phyloP scores from a whole-genome alignment of 768 basidiomycete genomes.

The Lactarius evosmus region DNA sequence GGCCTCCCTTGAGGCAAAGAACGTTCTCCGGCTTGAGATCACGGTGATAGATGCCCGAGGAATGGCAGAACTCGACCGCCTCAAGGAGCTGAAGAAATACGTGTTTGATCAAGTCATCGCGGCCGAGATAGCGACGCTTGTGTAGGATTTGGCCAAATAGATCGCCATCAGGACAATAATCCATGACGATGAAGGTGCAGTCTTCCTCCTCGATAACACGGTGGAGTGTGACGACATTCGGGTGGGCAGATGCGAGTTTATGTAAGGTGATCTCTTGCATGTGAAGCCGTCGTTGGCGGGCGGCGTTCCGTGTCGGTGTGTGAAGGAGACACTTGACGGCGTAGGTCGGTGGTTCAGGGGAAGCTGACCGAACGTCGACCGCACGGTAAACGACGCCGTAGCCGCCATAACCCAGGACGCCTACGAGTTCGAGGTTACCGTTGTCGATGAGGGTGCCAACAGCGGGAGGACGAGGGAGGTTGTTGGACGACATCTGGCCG shows the following conservation, averaged over 20 bases:
- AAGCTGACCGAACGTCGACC: constrained; percentile 45
- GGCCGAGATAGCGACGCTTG: constrained; percentile 74
- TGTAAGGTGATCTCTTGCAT: constrained; percentile 86
- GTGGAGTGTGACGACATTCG: constrained; percentile 83
- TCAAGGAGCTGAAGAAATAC: constrained; percentile 94
- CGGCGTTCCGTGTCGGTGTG: constrained; percentile 43
- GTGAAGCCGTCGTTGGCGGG: constrained; percentile 67
- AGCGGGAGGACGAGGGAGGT: constrained; percentile 41
- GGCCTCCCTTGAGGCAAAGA: constrained; percentile 77
- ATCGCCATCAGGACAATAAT: constrained; percentile 88
- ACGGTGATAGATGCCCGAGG: constrained; percentile 89
- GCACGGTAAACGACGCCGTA: constrained; percentile 96
- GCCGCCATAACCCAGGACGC: constrained; percentile 87
- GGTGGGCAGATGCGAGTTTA: constrained; percentile 68
- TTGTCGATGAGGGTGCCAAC: constrained; percentile 83
- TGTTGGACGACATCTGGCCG: constrained; percentile 34
- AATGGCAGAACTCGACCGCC: constrained; percentile 91
- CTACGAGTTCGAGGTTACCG: constrained; percentile 75
- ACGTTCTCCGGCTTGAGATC: constrained; percentile 98
- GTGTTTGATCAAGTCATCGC: constrained; percentile 79
- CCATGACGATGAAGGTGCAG: constrained; percentile 89
- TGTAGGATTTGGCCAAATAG: constrained; percentile 88
- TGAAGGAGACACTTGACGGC: constrained; percentile 91
- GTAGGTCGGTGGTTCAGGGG: constrained; percentile 53
- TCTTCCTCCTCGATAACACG: constrained; percentile 80